Conservation (phyloP, 768 basidiomycete genomes). For the Dictyophora rubrovolvata region DNA sequence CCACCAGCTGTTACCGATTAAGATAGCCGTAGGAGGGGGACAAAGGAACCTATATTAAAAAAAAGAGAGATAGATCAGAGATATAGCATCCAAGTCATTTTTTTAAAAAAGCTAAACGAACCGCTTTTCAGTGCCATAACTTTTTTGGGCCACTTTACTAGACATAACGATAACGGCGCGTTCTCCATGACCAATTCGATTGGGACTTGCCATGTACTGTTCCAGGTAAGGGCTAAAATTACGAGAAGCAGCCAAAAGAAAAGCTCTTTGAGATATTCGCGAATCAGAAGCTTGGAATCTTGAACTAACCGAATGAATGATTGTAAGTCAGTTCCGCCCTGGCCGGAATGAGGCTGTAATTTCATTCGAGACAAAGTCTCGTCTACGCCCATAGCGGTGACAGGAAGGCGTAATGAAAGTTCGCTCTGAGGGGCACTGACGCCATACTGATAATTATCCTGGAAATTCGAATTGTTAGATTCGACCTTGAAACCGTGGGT, state of each 20-base stretch:
- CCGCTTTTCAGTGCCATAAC: slow-evolving; percentile 94
- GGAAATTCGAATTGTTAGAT: not conserved
- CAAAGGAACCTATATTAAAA: slow-evolving; percentile 61
- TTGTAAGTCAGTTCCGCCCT: slow-evolving; percentile 58
- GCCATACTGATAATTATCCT: slow-evolving; percentile 32
- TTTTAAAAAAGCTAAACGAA: slow-evolving; percentile 26
- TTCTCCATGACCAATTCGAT: slow-evolving; percentile 85
- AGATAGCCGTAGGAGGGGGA: slow-evolving; percentile 85
- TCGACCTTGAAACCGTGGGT: slow-evolving; percentile 40
- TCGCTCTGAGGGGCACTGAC: slow-evolving; percentile 42
- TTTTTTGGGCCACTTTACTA: slow-evolving; percentile 96
- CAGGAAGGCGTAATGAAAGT: slow-evolving; percentile 49
- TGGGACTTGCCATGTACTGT: slow-evolving; percentile 74
- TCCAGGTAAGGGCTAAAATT: slow-evolving; percentile 62
- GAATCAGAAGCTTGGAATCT: not conserved
- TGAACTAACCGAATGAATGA: slow-evolving; percentile 63
- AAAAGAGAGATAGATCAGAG: slow-evolving; percentile 11
- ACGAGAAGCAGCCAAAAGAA: slow-evolving; percentile 11
- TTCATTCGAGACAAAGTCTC: slow-evolving; percentile 57
- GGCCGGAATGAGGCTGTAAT: slow-evolving; percentile 46
- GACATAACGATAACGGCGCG: slow-evolving; percentile 94
- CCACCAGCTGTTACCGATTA: slow-evolving; percentile 96
- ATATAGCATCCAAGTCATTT: not conserved
- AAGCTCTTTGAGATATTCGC: slow-evolving; percentile 11
- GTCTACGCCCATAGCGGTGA: slow-evolving; percentile 31